Evolutionary conservation across 2,329 filamentous ascomycete species (phyloP).

Genomic region (Exophiala oligosperma): DNA sequence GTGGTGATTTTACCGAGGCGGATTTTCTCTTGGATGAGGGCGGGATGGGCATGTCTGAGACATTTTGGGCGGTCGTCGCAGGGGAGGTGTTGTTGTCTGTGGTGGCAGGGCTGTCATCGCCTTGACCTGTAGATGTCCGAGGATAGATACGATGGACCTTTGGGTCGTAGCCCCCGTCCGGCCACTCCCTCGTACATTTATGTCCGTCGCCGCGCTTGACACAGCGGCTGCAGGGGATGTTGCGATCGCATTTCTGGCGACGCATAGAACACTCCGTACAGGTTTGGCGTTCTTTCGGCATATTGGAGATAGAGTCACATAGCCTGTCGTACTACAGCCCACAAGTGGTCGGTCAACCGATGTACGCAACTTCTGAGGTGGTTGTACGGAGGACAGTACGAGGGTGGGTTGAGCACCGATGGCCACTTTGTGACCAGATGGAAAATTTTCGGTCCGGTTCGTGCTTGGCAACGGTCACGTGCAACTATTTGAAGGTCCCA

Average conservation of each 20-base stretch:
- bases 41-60: constrained; percentile 8
- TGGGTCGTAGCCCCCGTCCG: constrained; percentile 28
- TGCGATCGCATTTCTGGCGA: constrained; percentile 40
- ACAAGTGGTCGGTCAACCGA: constrained; percentile 5
- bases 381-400: constrained; percentile 7
- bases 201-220: constrained; percentile 40
- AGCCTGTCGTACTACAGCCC: constrained; percentile 10
- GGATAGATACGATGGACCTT: constrained; percentile 29
- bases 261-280: constrained; percentile 32
- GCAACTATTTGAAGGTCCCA: background rate
- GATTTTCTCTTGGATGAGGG: constrained; percentile 16
- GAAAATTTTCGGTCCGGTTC: background rate
- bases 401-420: background rate
- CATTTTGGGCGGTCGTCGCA: background rate
- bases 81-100: constrained; percentile 11
- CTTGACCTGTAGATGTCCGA: constrained; percentile 12
- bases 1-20: constrained; percentile 12
- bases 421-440: background rate
- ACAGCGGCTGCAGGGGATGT: constrained; percentile 42
- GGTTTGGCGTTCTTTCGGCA: constrained; percentile 29
- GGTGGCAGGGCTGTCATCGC: constrained; percentile 3
- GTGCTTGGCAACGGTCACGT: background rate
- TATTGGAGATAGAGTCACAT: constrained; percentile 5
- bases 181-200: constrained; percentile 35
- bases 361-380: background rate